A percentile compares a stretch with the other conserved stretches of the same genome.
phyloP scores from a whole-genome alignment of 179 eudicot genomes.

The Patellifolia procumbens region DNA sequence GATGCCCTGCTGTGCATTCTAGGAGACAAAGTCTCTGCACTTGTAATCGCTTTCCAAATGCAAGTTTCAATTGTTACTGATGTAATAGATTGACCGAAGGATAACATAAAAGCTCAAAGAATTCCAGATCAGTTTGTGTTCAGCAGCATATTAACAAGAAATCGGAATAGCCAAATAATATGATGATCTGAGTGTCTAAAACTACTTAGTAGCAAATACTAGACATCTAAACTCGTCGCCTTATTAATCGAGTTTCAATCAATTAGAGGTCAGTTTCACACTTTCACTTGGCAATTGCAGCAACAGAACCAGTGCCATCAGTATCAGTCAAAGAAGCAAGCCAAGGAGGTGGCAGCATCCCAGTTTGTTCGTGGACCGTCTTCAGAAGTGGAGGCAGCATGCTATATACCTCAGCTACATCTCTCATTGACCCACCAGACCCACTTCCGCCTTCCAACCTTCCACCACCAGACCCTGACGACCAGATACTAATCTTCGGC shows the following conservation, averaged over 20 bases:
- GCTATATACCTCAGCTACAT: constrained; percentile 38
- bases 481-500: constrained; percentile 50
- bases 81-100: neutral
- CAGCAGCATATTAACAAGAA: neutral
- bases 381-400: constrained; percentile 44
- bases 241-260: too few species aligned
- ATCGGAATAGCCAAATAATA: neutral
- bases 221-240: too few species aligned
- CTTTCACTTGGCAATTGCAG: too few species aligned
- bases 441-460: constrained; percentile 18
- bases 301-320: neutral
- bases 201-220: too few species aligned
- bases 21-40: too few species aligned
- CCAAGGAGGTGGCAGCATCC: constrained; percentile 48
- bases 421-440: constrained; percentile 32
- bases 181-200: too few species aligned
- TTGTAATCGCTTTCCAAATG: too few species aligned
- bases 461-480: constrained; percentile 28
- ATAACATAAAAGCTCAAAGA: too few species aligned
- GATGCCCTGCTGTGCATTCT: too few species aligned
- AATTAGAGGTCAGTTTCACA: constrained; percentile 1
- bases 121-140: too few species aligned
- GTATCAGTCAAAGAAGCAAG: constrained; percentile 29
- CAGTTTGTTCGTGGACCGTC: constrained; percentile 46
- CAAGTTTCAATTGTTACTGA: neutral